These are phyloP conservation scores for Fraxinus cuspidata DNA, from an alignment of 257 asterid genomes.

Conservation along the genomic window DNA sequence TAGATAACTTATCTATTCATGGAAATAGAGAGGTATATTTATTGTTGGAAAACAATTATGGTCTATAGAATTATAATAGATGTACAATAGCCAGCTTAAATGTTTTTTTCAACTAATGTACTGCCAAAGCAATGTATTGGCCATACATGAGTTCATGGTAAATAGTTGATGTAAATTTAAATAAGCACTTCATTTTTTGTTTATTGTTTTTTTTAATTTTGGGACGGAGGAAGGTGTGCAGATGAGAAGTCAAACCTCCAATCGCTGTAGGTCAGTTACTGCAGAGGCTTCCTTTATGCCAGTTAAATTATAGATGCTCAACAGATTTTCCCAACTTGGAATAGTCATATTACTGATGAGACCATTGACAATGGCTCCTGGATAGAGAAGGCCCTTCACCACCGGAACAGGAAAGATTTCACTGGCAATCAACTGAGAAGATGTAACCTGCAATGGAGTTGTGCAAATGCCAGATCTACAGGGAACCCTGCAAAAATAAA, in stretches of 20 bases:
- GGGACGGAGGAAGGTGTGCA: background rate
- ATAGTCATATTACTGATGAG: constrained; percentile 49
- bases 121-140: background rate
- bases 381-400: constrained; percentile 86
- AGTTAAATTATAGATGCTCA: constrained; percentile 72
- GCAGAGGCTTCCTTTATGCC: constrained; percentile 74
- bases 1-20: background rate
- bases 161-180: background rate
- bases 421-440: constrained; percentile 86
- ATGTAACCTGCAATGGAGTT: constrained; percentile 82
- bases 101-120: background rate
- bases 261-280: constrained; percentile 72
- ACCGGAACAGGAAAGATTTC: constrained; percentile 79
- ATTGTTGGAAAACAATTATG: background rate
- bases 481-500: constrained; percentile 58
- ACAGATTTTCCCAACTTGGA: constrained; percentile 79
- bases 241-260: constrained; percentile 63
- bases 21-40: background rate
- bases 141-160: background rate
- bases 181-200: background rate
- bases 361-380: constrained; percentile 73
- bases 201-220: background rate
- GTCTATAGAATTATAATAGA: background rate
- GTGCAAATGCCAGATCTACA: constrained; percentile 92
- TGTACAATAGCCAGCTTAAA: background rate